Percentiles rank a stretch among this genome's conserved stretches.
Evolutionary conservation across 805 yeast genomes (phyloP).

Genomic region (Candida railenensis): DNA sequence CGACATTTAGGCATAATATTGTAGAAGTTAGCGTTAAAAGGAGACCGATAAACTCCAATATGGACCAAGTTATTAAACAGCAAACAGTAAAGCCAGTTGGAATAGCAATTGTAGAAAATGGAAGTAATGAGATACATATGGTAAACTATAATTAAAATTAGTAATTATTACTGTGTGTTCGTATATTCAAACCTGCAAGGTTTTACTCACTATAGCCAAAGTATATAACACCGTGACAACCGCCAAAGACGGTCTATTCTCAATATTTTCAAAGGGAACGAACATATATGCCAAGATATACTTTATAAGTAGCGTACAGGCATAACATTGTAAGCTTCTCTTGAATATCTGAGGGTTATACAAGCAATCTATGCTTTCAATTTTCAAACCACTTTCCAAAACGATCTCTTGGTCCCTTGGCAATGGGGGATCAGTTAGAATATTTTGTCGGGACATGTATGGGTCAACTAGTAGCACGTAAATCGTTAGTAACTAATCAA

Average conservation of each 20-base stretch:
- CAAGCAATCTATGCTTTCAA: slow-evolving; percentile 13
- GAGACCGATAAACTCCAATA: slow-evolving; percentile 20
- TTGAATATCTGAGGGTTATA: slow-evolving; percentile 13
- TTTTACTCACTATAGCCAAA: slow-evolving; percentile 19
- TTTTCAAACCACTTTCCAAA: slow-evolving; percentile 9
- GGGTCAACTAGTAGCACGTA: too few relatives aligned
- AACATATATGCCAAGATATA: slow-evolving; percentile 27
- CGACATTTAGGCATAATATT: slow-evolving; percentile 18
- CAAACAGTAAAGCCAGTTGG: slow-evolving; percentile 17
- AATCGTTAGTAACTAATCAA: neutral
- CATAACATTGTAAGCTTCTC: slow-evolving; percentile 15
- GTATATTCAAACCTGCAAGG: too few relatives aligned
- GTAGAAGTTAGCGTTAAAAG: slow-evolving; percentile 15
- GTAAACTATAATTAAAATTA: slow-evolving; percentile 14
- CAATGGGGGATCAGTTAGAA: slow-evolving; percentile 13
- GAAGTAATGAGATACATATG: slow-evolving; percentile 18
- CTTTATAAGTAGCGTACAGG: slow-evolving; percentile 23
- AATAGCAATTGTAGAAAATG: slow-evolving; percentile 18
- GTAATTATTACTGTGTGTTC: neutral
- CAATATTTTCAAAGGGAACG: slow-evolving; percentile 34
- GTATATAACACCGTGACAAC: slow-evolving; percentile 20
- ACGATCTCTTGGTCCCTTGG: slow-evolving; percentile 11
- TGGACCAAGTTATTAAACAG: slow-evolving; percentile 16
- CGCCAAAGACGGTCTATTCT: slow-evolving; percentile 27
- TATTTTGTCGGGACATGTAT: neutral